Evolutionary conservation across 2,329 filamentous ascomycete species (phyloP).

Genomic region (Diplodia corticola): DNA sequence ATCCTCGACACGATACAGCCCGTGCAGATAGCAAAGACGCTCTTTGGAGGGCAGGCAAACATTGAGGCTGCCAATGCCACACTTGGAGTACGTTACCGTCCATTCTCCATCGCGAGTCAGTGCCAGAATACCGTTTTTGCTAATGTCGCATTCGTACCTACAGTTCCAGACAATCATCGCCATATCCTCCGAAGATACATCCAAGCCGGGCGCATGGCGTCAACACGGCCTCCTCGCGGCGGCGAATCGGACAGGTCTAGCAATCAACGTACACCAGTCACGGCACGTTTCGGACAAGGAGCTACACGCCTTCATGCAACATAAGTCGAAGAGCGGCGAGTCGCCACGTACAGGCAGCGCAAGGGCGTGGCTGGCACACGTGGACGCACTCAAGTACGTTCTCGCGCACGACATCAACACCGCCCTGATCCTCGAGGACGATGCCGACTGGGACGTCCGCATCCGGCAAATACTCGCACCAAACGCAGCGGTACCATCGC

Average conservation of each 20-base stretch:
- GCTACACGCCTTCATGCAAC: slow-evolving; percentile 7
- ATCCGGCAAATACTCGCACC: slow-evolving; percentile 26
- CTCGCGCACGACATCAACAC: slow-evolving; percentile 22
- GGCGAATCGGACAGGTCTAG: slow-evolving; percentile 12
- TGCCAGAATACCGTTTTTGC: background rate
- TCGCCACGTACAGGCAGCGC: slow-evolving; percentile 8
- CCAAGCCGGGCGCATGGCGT: slow-evolving; percentile 18
- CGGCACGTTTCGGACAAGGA: slow-evolving; percentile 11
- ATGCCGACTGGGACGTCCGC: slow-evolving; percentile 30
- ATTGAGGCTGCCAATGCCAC: slow-evolving; percentile 5
- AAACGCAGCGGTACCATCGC: background rate
- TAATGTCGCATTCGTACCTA: background rate
- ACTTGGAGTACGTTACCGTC: slow-evolving; percentile 9
- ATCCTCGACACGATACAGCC: slow-evolving; percentile 9
- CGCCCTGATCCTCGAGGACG: slow-evolving; percentile 29
- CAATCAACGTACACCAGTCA: slow-evolving; percentile 11
- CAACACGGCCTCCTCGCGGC: slow-evolving; percentile 17
- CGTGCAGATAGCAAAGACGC: slow-evolving; percentile 2
- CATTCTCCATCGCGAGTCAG: no score
- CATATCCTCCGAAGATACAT: slow-evolving; percentile 18
- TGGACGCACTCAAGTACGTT: slow-evolving; percentile 15
- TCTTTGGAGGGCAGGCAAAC: background rate
- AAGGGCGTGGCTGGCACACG: slow-evolving; percentile 21
- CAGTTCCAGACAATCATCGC: slow-evolving; percentile 22
- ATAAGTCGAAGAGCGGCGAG: background rate